A percentile compares a stretch with the other conserved stretches of the same genome.
Conservation (phyloP, 1,284 basidiomycete species). For the Moesziomyces globuligerus region DNA sequence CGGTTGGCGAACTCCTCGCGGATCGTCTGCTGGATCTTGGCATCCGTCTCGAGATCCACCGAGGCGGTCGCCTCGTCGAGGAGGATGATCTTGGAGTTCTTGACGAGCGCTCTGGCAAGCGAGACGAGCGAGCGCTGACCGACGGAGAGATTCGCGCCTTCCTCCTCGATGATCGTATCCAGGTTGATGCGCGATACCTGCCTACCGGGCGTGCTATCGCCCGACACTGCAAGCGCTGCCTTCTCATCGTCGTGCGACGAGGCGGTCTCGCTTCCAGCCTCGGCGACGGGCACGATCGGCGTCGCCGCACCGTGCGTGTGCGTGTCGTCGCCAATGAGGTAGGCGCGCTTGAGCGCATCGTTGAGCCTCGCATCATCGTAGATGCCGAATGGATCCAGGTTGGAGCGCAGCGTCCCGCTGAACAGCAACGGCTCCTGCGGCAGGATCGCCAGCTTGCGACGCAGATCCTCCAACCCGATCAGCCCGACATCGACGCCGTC, state of each 20-base stretch:
- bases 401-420: constrained; percentile 68
- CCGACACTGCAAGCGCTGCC: constrained; percentile 17
- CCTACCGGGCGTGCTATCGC: constrained; percentile 22
- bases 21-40: constrained; percentile 86
- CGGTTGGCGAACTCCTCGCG: constrained; percentile 80
- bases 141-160: constrained; percentile 65
- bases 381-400: constrained; percentile 66
- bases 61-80: constrained; percentile 81
- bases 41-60: constrained; percentile 80
- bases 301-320: constrained; percentile 43
- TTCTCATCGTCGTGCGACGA: constrained; percentile 37
- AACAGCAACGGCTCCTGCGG: constrained; percentile 68
- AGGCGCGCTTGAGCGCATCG: constrained; percentile 66
- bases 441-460: constrained; percentile 57
- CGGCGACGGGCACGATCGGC: constrained; percentile 19
- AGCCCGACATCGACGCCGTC: constrained; percentile 74
- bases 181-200: constrained; percentile 58
- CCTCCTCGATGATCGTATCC: constrained; percentile 64
- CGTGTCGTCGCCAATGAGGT: constrained; percentile 57
- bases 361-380: constrained; percentile 67
- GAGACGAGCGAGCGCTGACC: constrained; percentile 68
- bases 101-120: constrained; percentile 66
- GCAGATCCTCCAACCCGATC: constrained; percentile 70
- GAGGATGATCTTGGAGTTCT: constrained; percentile 56
- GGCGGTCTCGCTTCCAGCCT: constrained; percentile 16